Evolutionary conservation across 164 flowering plant genomes (phyloP).

Genomic region (Pachysandra terminalis): DNA sequence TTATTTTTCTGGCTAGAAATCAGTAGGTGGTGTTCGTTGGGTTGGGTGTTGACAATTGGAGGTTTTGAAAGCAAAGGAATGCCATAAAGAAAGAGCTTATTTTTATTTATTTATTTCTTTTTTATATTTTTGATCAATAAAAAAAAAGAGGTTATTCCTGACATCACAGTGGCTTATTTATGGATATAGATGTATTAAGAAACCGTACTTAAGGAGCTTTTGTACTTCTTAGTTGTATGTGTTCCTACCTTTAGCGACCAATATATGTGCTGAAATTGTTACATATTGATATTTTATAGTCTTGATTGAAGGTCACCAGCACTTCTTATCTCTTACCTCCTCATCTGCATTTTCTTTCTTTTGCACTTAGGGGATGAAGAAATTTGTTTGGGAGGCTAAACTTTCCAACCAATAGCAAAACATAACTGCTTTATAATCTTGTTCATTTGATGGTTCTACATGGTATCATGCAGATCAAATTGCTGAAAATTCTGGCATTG

Average conservation of each 20-base stretch:
- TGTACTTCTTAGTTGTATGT: background rate
- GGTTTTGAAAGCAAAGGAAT: background rate
- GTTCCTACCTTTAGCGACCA: background rate
- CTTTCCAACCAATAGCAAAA: background rate
- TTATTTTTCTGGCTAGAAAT: background rate
- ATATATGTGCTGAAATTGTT: too few species aligned
- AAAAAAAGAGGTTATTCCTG: too few species aligned
- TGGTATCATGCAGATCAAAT: slow-evolving; percentile 61
- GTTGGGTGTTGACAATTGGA: background rate
- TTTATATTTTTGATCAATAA: too few species aligned
- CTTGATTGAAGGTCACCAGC: too few species aligned
- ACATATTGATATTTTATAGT: too few species aligned
- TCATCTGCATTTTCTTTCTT: background rate
- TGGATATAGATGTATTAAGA: background rate
- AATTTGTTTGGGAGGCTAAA: too few species aligned
- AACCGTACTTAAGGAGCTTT: background rate
- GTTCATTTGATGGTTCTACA: slow-evolving; percentile 5
- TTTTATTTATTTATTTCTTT: too few species aligned
- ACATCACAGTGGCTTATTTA: too few species aligned
- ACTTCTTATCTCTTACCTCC: background rate
- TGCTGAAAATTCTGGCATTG: slow-evolving; percentile 84
- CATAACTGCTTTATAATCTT: background rate
- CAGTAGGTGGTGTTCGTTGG: background rate
- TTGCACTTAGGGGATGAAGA: background rate
- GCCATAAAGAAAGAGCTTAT: background rate